Evolutionary conservation across 306 rosid genomes (phyloP).

Genomic region (Dalbergia cochinchinensis): DNA sequence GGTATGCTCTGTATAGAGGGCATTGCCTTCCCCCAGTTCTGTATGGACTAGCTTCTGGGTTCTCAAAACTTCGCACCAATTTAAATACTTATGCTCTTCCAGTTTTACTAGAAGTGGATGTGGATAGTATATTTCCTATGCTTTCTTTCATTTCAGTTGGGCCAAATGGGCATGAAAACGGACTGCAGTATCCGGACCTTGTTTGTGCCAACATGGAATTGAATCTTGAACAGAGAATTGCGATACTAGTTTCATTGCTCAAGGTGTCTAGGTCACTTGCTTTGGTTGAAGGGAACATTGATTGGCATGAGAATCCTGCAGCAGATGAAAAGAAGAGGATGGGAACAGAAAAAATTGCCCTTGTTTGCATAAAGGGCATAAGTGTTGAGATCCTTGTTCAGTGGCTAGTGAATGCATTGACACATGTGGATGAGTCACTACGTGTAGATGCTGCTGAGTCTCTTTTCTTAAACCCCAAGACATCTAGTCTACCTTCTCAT

Average conservation of each 20-base stretch:
- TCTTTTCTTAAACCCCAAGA: slow-evolving; percentile 94
- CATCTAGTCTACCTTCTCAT: slow-evolving; percentile 89
- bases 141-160: slow-evolving; percentile 78
- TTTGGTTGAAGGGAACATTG: slow-evolving; percentile 92
- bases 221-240: slow-evolving; percentile 88
- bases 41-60: slow-evolving; percentile 89
- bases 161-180: slow-evolving; percentile 60
- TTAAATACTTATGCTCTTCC: slow-evolving; percentile 91
- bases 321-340: slow-evolving; percentile 39
- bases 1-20: slow-evolving; percentile 80
- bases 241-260: slow-evolving; percentile 89
- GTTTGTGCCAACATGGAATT: slow-evolving; percentile 57
- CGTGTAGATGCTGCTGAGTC: slow-evolving; percentile 97
- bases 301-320: slow-evolving; percentile 65
- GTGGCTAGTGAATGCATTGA: slow-evolving; percentile 90
- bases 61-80: slow-evolving; percentile 90
- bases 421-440: slow-evolving; percentile 91
- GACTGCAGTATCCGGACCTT: slow-evolving; percentile 57
- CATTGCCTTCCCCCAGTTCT: slow-evolving; percentile 80
- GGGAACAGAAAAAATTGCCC: slow-evolving; percentile 61
- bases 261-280: slow-evolving; percentile 95
- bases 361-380: slow-evolving; percentile 81
- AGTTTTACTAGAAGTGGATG: slow-evolving; percentile 82
- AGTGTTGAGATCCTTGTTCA: slow-evolving; percentile 76
- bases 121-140: slow-evolving; percentile 88